These are phyloP conservation scores for Globisporangium nunn DNA, from an alignment of 352 stramenopile species.

Conservation along the genomic window DNA sequence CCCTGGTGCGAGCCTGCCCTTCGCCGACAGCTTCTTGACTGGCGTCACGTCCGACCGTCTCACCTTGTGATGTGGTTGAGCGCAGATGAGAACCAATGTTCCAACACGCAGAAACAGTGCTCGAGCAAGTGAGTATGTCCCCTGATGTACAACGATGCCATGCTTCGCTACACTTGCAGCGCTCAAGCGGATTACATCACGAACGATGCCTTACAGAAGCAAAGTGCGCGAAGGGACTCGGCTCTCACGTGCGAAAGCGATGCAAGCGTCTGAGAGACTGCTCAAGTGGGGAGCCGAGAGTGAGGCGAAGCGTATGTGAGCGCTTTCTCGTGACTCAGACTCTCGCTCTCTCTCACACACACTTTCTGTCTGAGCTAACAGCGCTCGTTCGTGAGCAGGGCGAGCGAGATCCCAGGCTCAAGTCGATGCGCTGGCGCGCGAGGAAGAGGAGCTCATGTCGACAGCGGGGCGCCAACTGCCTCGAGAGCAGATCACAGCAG, in stretches of 20 bases:
- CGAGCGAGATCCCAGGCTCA: conserved; percentile 14
- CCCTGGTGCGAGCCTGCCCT: conserved; percentile 1
- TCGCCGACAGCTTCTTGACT: not conserved
- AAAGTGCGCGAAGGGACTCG: not conserved
- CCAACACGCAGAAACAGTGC: not conserved
- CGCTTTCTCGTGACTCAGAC: not conserved
- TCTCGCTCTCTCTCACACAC: not conserved
- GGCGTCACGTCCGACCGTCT: not conserved
- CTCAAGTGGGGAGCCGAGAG: conserved; percentile 7
- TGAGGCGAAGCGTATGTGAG: conserved; percentile 4
- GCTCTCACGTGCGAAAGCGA: conserved; percentile 4
- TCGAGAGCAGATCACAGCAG: conserved; percentile 13
- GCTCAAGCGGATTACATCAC: too few species aligned
- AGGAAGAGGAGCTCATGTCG: conserved; percentile 20
- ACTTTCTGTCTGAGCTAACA: not conserved
- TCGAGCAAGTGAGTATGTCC: not conserved
- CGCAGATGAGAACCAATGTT: conserved; percentile 11
- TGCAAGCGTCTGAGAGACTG: conserved; percentile 4
- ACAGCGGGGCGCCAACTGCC: conserved; percentile 16
- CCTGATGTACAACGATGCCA: too few species aligned
- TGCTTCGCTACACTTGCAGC: too few species aligned
- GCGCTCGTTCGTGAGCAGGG: not conserved
- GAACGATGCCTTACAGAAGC: too few species aligned
- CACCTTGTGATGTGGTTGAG: not conserved
- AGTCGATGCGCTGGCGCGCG: conserved; percentile 14